A percentile compares a stretch with the other conserved stretches of the same genome.
These are phyloP conservation scores for Hypoxylon sp. DNA, from an alignment of 2,329 filamentous ascomycete genomes.

Conservation along the genomic window DNA sequence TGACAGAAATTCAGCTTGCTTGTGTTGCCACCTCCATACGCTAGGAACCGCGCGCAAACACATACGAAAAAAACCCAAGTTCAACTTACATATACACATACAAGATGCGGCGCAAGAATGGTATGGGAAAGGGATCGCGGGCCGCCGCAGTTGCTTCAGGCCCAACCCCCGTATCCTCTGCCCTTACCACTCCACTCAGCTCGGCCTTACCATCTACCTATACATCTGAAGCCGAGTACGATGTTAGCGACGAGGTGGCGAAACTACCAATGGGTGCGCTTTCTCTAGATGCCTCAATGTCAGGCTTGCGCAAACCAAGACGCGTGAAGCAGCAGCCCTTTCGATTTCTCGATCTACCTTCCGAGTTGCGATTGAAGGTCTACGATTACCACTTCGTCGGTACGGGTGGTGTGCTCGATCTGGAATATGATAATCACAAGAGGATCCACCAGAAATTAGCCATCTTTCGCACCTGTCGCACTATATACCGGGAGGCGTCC, in stretches of 20 bases:
- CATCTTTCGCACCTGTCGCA: constrained; percentile 68
- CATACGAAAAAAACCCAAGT: constrained; percentile 8
- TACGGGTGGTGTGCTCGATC: constrained; percentile 65
- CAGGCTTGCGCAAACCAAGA: constrained; percentile 43
- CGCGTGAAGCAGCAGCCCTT: constrained; percentile 58
- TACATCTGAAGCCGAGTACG: constrained; percentile 51
- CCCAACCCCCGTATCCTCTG: constrained; percentile 47
- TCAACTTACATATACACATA: too few relatives aligned
- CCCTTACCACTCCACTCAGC: constrained; percentile 48
- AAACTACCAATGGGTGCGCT: constrained; percentile 54
- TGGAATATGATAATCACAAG: constrained; percentile 72
- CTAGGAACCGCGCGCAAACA: neutral
- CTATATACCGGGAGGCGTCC: constrained; percentile 69
- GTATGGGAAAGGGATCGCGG: constrained; percentile 47
- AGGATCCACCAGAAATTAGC: constrained; percentile 66
- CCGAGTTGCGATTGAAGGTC: constrained; percentile 74
- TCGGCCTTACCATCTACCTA: constrained; percentile 51
- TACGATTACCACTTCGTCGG: constrained; percentile 70
- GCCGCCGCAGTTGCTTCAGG: constrained; percentile 38
- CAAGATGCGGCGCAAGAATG: constrained; percentile 41
- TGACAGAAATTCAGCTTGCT: constrained; percentile 6
- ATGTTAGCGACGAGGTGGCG: constrained; percentile 51
- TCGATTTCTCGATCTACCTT: constrained; percentile 71
- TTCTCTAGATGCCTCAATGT: constrained; percentile 50
- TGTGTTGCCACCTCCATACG: constrained; percentile 1